Evolutionary conservation across 148 eudicot species (phyloP), one percentile per base, ranked within the genome.

Genomic region (Vaccinium darrowii): DNA sequence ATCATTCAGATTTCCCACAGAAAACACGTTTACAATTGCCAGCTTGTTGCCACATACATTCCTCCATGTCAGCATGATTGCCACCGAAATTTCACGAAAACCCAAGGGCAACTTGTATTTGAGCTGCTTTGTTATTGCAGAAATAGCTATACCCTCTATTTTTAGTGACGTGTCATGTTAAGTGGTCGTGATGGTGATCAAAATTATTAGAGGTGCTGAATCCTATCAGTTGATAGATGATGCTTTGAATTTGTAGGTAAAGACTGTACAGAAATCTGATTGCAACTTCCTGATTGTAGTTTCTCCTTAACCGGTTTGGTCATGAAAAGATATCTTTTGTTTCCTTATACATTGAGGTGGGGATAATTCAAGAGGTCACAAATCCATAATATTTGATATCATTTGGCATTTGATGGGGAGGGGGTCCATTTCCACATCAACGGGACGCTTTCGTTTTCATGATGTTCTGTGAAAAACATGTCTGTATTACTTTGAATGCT

Each of bases 11-110:
- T 47, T 81, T 82, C 43, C 84, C 51, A 50, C 27, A 82, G 43
- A 47, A 62, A 51, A 18, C 5, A 81, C 4, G 47, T 3, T 23
- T 63, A 21, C 56, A 23, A 84, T 79, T 60, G 12, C 83, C 85
- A 57, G 67, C 79, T 69, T 76, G 73, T 76, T 47, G 47, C 58
- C 57, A 84, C 49, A 3, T 30, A 12, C 19, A 56, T 80, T 56
- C 82, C 43, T 81, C 80, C 9, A 85, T 36, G 33, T 47, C 80
- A 85, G 39, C 53, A 13, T 50, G 57, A 52, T 62, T 81, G 36
- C 8, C 30, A 12, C 23, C 43, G 19, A 8, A 47, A 18, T 82
- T 69, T 30, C 54, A 19, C 50, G 19, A 30, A 82, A 81, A 50
- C 62, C 50, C 21, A 30, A 50, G 77, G 49, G 58, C 47, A 71